Evolutionary conservation across 179 eudicot species (phyloP).

Genomic region (Beta macrorhiza): DNA sequence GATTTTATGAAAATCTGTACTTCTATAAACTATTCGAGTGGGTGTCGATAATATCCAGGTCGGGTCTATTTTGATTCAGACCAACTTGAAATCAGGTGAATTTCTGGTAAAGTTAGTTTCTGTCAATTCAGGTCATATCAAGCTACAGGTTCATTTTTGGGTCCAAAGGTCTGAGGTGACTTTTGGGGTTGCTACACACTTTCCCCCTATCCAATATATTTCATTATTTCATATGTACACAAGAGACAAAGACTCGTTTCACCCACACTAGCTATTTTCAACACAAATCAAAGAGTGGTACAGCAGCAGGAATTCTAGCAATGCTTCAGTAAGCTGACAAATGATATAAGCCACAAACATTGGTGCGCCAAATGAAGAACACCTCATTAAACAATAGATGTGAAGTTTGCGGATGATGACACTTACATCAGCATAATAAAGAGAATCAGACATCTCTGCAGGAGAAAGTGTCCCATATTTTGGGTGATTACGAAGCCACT

Average conservation of each 20-base stretch:
- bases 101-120: no score
- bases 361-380: background rate
- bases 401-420: slow-evolving; percentile 4
- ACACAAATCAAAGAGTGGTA: slow-evolving; percentile 4
- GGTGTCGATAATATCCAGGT: no score
- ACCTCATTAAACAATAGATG: slow-evolving; percentile 2
- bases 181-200: background rate
- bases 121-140: no score
- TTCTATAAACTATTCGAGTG: no score
- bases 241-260: background rate
- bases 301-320: background rate
- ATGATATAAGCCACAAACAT: background rate
- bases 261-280: background rate
- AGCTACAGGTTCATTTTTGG: no score
- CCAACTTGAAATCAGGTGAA: no score
- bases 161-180: background rate
- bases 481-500: slow-evolving; percentile 88
- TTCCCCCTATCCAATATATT: background rate
- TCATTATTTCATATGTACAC: background rate
- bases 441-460: slow-evolving; percentile 57
- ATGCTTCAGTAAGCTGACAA: background rate
- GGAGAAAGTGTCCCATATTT: slow-evolving; percentile 73
- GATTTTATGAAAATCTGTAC: no score
- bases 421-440: slow-evolving; percentile 85
- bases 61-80: no score